These are phyloP conservation scores for Trichoderma guizhouense DNA, from an alignment of 2,329 filamentous ascomycete genomes.

Conservation along the genomic window DNA sequence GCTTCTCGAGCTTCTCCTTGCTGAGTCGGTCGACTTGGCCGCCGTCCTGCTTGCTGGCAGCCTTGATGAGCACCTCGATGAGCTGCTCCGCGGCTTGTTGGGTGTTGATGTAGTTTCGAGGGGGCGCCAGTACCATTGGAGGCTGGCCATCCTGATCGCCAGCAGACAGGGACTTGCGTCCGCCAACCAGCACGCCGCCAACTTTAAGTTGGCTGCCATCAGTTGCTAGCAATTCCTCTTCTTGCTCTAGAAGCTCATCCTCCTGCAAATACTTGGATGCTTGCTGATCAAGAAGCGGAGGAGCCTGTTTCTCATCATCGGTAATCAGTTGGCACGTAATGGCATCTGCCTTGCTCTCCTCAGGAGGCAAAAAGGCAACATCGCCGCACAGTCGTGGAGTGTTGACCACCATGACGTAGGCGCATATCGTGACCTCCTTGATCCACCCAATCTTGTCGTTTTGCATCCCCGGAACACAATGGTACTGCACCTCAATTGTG, in stretches of 20 bases:
- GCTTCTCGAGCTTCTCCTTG: constrained; percentile 63
- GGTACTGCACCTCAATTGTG: constrained; percentile 78
- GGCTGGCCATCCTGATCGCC: constrained; percentile 47
- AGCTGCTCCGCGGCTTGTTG: constrained; percentile 12
- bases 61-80: constrained; percentile 45
- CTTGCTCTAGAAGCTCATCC: constrained; percentile 15
- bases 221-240: background rate
- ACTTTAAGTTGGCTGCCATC: constrained; percentile 36
- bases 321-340: constrained; percentile 76
- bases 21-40: constrained; percentile 59
- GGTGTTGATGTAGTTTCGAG: constrained; percentile 33
- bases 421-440: constrained; percentile 87
- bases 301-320: constrained; percentile 24
- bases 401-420: constrained; percentile 90
- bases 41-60: constrained; percentile 52
- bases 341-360: constrained; percentile 69
- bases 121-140: constrained; percentile 44
- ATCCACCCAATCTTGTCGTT: constrained; percentile 83
- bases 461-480: constrained; percentile 71
- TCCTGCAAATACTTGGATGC: constrained; percentile 33
- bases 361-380: constrained; percentile 78
- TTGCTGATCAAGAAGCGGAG: constrained; percentile 34
- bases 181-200: constrained; percentile 53
- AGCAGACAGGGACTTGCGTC: constrained; percentile 45
- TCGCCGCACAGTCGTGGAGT: constrained; percentile 86